Evolutionary conservation across 1,139 yeast genomes (phyloP).

Genomic region (Wickerhamiella infanticola): DNA sequence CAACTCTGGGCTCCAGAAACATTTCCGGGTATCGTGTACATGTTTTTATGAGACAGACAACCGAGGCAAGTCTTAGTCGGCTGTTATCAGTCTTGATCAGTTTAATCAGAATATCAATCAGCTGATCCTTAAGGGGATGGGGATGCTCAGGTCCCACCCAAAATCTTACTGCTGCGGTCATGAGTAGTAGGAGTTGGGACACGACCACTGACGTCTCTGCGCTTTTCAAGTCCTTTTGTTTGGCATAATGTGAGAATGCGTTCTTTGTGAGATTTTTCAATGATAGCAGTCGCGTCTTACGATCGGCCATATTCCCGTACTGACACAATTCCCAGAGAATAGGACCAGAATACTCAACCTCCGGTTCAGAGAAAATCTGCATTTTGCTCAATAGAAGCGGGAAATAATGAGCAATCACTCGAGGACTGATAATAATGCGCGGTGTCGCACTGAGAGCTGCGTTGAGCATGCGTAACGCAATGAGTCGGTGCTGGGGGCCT

Average conservation of each 20-base stretch:
- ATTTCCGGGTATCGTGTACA: conserved; percentile 4
- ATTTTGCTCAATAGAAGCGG: conserved; percentile 1
- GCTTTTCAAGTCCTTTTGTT: neutral
- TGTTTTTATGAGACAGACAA: conserved; percentile 1
- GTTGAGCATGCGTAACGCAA: conserved; percentile 5
- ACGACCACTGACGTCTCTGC: neutral
- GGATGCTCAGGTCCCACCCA: neutral
- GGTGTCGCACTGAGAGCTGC: conserved; percentile 6
- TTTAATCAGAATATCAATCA: neutral
- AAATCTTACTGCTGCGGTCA: conserved; percentile 2
- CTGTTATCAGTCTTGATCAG: neutral
- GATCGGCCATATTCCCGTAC: conserved; percentile 2
- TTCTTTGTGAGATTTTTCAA: neutral
- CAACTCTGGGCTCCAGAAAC: conserved; percentile 1
- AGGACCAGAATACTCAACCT: conserved; percentile 4
- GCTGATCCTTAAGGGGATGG: neutral
- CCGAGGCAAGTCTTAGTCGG: neutral
- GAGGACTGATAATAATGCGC: conserved; percentile 6
- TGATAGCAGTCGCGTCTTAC: neutral
- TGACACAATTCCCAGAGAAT: conserved; percentile 5
- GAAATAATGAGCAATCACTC: conserved; percentile 1
- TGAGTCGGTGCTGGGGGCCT: neutral
- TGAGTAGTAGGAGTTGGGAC: conserved; percentile 1
- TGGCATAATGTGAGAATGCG: neutral
- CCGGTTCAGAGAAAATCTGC: conserved; percentile 3